Base-by-base conservation (phyloP, 2,329 filamentous ascomycete species). In the Orbilia quercus region DNA sequence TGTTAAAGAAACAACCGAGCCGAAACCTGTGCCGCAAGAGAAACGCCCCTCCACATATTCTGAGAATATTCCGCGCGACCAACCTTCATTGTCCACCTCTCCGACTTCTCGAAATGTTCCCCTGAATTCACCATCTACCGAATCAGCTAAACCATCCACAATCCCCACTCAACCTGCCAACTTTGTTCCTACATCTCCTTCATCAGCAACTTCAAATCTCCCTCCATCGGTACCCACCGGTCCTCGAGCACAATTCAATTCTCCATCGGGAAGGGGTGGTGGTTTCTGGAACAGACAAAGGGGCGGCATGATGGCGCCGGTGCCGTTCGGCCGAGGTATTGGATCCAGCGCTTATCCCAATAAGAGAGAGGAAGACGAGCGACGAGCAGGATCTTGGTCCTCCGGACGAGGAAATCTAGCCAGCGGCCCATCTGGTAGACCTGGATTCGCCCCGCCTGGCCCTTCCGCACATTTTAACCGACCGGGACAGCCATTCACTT, bases 181-280 rank as follows among this genome's bases (percentile, higher is more conserved):
- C 44, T 72, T 72, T 57, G 45, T 58, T 7, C 67, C 67, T n/a
- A 72, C 67, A 36, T 72, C 67, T 7, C 67, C 67, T 3, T 72
- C 67, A 9, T 57, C 54, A 14, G 44, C 53, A 3, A 51, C 58
- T 11, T 58, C 64, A 25, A 59, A 23, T 20, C 16, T 72, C 9
- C 67, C 67, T 25, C 67, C 54, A 14, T 65, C 67, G n/a, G 45
- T 64, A 14, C 67, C 67, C 11, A 72, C 67, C 2, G 67, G 67
- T 2, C 67, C 67, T 28, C 58, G 67, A 34, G 66, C 66, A 5
- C 65, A 66, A 22, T 67, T 69, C 23, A 53, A 36, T 20, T 59
- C 58, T 14, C 64, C 44, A 36, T 34, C 54, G 22, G 36, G 50
- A 2, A 47, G 58, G 34, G 58, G 58, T 40, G 66, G 50, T 31